Evolutionary conservation across 371 early-diverging fungal species (phyloP).

Genomic region (Catenaria anguillulae): DNA sequence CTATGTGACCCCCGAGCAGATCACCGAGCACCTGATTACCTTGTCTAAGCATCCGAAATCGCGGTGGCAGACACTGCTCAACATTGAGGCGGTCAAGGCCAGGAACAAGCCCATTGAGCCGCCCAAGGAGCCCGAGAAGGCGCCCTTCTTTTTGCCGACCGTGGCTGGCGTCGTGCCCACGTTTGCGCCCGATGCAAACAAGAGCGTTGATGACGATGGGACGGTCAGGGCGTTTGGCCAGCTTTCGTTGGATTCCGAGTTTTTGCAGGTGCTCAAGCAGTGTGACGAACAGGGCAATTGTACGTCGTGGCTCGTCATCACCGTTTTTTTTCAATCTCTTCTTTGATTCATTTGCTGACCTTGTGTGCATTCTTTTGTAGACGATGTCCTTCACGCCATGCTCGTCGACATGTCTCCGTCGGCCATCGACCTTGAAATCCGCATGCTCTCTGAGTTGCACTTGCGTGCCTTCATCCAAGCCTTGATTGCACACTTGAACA

Average conservation of each 20-base stretch:
- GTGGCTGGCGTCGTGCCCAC: slow-evolving; percentile 50
- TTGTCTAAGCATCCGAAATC: slow-evolving; percentile 62
- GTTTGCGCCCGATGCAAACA: slow-evolving; percentile 26
- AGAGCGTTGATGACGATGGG: slow-evolving; percentile 14
- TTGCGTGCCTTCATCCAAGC: slow-evolving; percentile 38
- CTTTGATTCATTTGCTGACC: slow-evolving; percentile 4
- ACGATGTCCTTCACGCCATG: slow-evolving; percentile 38
- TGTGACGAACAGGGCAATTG: slow-evolving; percentile 34
- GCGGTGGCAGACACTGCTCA: slow-evolving; percentile 79
- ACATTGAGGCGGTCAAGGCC: slow-evolving; percentile 76
- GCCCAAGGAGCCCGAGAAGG: slow-evolving; percentile 70
- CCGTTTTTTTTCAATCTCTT: slow-evolving; percentile 9
- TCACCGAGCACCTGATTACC: slow-evolving; percentile 65
- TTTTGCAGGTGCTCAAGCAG: slow-evolving; percentile 31
- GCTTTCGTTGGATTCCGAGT: slow-evolving; percentile 39
- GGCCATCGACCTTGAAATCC: slow-evolving; percentile 67
- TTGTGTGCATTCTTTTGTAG: slow-evolving; percentile 22
- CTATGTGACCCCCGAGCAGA: slow-evolving; percentile 39
- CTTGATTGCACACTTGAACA: slow-evolving; percentile 36
- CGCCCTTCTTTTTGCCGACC: slow-evolving; percentile 86
- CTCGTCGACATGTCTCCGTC: slow-evolving; percentile 62
- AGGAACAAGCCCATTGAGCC: slow-evolving; percentile 81
- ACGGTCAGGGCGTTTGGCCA: slow-evolving; percentile 28
- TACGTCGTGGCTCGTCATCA: slow-evolving; percentile 18
- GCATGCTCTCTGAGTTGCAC: slow-evolving; percentile 32